Evolutionary conservation across 768 basidiomycete species (phyloP), one percentile per base, ranked within the genome.

Genomic region (Suillus bovinus): DNA sequence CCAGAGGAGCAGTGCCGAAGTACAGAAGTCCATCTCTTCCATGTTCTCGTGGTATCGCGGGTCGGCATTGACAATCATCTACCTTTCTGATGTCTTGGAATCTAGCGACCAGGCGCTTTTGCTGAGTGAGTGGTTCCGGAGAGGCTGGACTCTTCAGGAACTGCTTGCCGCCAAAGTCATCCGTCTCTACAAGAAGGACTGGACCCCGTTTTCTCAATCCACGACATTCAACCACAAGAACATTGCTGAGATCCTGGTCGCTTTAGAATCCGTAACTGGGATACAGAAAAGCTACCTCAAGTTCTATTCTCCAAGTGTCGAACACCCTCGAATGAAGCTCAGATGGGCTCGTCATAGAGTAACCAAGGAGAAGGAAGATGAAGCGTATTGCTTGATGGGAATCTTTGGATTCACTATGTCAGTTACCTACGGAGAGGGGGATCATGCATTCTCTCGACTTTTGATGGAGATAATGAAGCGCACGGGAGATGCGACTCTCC

Each of bases 11-110:
- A 74, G 69, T 22, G 70, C 69, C 14, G 73, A 75, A 49, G 64
- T 74, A 3, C 68, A 71, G 17, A 73, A 75, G 41, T 69, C 74
- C 58, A 70, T 75, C 49, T 66, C 68, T n/a, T 69, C 69, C 55
- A 75, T 75, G 74, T 76, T 76, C 29, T 65, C 29, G 16, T 75
- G 74, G 74, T 75, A 74, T 34, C 64, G 71, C 31, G 68, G 70
- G 38, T 72, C 74, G 0, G 61, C 63, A 2, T 59, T 76, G 36
- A 76, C 74, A n/a, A 63, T 74, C 31, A 67, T 70, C n/a, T 70
- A 74, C 58, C 65, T 75, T 9, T 17, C 49, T 29, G 71, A 72
- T 17, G 69, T 72, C 39, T 47, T 62, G 5, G 42, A 63, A 20
- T 65, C 62, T 1, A 41, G 27, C 13, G 34, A 36, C 2, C 64